A percentile compares a stretch with the other conserved stretches of the same genome.
Conservation (phyloP, 805 yeast species). For the Pichia heedii region DNA sequence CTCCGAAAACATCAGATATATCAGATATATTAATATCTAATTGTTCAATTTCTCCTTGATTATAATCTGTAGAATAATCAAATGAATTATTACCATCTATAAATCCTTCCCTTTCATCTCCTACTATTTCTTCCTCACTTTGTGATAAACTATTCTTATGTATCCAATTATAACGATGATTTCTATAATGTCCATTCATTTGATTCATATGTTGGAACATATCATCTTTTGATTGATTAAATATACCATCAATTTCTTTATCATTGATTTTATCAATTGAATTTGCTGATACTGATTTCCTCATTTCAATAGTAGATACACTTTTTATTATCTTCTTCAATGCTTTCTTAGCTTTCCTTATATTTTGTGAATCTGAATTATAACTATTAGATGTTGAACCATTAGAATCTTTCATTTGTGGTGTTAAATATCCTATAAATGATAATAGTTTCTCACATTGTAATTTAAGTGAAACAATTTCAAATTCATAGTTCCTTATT, state of each 20-base stretch:
- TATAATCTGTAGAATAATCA: conserved; percentile 13
- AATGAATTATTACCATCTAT: conserved; percentile 6
- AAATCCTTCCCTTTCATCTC: no score
- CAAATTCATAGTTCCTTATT: conserved; percentile 42
- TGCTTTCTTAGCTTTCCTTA: conserved; percentile 38
- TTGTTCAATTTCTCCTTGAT: conserved; percentile 19
- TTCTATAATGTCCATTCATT: not conserved
- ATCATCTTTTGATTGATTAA: not conserved
- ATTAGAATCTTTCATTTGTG: conserved; percentile 37
- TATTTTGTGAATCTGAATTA: conserved; percentile 46
- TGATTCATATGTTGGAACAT: not conserved
- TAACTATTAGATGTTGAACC: conserved; percentile 25
- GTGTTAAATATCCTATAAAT: conserved; percentile 48
- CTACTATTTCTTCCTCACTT: not conserved
- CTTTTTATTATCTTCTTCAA: conserved; percentile 27
- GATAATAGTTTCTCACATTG: conserved; percentile 50
- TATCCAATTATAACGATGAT: not conserved
- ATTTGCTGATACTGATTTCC: conserved; percentile 3
- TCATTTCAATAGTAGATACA: conserved; percentile 26
- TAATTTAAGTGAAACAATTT: conserved; percentile 41
- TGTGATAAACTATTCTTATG: not conserved
- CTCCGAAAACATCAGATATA: conserved; percentile 14
- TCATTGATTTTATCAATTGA: not conserved
- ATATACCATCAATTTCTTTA: not conserved
- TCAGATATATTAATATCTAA: conserved; percentile 25